Evolutionary conservation across 1,284 basidiomycete genomes (phyloP), one percentile per base, ranked within the genome.

Genomic region (Butyriboletus appendiculatus): DNA sequence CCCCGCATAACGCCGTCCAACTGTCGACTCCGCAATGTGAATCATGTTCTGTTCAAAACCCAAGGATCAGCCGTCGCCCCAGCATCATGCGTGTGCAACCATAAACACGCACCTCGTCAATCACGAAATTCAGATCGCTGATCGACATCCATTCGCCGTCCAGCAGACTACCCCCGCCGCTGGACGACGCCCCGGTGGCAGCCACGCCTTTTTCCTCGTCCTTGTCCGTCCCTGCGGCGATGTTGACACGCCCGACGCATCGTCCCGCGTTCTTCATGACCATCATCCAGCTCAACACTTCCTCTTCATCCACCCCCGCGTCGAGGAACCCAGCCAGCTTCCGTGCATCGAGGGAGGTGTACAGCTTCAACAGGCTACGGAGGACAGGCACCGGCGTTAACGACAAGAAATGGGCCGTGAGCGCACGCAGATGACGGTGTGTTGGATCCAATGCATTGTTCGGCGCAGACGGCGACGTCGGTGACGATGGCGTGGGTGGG

Each of bases 261-360:
- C 91, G 83, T 62, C 90, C 92, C 2, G 87, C 86, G 60, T 90
- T 88, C 78, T 99, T 98, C 76, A 97, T 85, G 44, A 95, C 88
- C 94, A 98, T 98, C 81, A 98, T 84, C 81, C 96, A 92, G 76
- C 96, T 91, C 52, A 98, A 81, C 62, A 98, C 88, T 70, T 94
- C 91, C 70, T 98, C 96, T 75, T 98, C 95, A 63, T 93, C 92
- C 22, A 69, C 65, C 0, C 67, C 70, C 15, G 85, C 82, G 59
- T 90, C 89, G 47, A 97, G 77, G 81, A 98, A 96, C 58, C 86
- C 86, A 2, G 96, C 90, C 33, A 99, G 82, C 76, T 98, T 98
- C 67, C 84, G 84, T 9, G 95, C 89, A 57, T 94, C 95, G 45
- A 99, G 83, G 41, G 90, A 94, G 3, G 95, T 95, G 78, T 98